Percentiles rank a stretch among this genome's conserved stretches.
Conservation (phyloP, 441 rosid species). For the Bruguiera hainesii region DNA sequence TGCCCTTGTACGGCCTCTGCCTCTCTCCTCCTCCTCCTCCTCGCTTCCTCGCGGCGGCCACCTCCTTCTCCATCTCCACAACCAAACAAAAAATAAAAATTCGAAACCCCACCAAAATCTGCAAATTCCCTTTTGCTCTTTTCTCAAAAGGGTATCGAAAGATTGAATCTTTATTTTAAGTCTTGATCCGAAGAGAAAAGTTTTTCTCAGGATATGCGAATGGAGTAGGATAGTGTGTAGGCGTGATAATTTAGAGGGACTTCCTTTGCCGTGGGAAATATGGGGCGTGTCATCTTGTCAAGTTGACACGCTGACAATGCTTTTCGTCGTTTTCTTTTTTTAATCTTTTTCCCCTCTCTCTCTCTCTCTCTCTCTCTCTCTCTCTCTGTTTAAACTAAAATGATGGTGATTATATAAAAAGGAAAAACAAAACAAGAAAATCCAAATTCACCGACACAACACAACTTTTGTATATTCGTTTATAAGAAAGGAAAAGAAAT, state of each 20-base stretch:
- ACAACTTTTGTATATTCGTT: constrained; percentile 18
- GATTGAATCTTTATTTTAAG: background rate
- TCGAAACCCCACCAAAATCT: background rate
- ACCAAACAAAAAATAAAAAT: background rate
- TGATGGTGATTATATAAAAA: background rate
- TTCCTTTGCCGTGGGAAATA: background rate
- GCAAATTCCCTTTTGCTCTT: background rate
- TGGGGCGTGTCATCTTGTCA: constrained; percentile 31
- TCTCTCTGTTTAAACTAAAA: background rate
- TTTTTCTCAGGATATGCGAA: background rate
- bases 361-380: background rate
- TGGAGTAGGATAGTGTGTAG: background rate
- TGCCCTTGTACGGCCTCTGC: constrained; percentile 57
- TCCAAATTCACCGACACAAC: constrained; percentile 52
- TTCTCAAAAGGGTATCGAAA: background rate
- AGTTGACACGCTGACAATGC: constrained; percentile 31
- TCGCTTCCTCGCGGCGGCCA: constrained; percentile 29
- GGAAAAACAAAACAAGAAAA: constrained; percentile 14
- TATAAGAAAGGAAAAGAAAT: background rate
- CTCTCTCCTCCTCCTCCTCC: constrained; percentile 15
- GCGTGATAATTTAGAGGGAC: background rate
- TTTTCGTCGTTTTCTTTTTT: background rate
- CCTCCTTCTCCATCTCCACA: constrained; percentile 32
- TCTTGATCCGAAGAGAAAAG: background rate
- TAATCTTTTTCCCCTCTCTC: background rate